Evolutionary conservation across 345 rosid species (phyloP).

Genomic region (Eucalyptus fibrosa): DNA sequence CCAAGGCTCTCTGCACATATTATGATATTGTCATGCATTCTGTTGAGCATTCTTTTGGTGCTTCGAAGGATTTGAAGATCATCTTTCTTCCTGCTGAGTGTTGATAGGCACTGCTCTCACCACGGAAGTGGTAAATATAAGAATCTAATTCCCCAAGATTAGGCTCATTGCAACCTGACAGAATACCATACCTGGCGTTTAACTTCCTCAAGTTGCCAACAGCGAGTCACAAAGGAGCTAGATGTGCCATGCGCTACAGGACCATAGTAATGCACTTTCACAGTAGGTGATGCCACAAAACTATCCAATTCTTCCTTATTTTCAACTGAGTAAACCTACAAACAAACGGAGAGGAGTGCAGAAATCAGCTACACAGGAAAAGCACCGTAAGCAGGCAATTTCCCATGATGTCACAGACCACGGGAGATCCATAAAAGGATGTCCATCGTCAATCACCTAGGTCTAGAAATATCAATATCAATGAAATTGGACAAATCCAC

Average conservation of each 20-base stretch:
- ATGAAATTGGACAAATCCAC: not conserved
- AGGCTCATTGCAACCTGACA: not conserved
- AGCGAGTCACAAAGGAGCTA: constrained; percentile 9
- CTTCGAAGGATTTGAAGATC: constrained; percentile 34
- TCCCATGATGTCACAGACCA: not conserved
- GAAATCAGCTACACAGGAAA: not conserved
- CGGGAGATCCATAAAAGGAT: not conserved
- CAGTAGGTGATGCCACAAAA: constrained; percentile 60
- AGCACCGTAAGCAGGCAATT: not conserved
- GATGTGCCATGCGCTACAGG: constrained; percentile 18
- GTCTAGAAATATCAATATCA: not conserved
- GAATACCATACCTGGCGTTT: constrained; percentile 38
- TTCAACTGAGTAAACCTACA: constrained; percentile 74
- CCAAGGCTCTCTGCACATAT: constrained; percentile 64
- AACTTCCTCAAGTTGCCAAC: constrained; percentile 32
- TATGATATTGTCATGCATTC: constrained; percentile 59
- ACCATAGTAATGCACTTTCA: constrained; percentile 49
- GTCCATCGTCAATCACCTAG: not conserved
- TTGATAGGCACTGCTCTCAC: constrained; percentile 53
- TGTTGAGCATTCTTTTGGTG: constrained; percentile 38
- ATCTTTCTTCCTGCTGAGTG: constrained; percentile 30
- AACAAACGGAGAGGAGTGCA: not conserved
- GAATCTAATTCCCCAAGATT: not conserved
- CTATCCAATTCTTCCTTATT: constrained; percentile 44
- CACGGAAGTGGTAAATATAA: not conserved